Evolutionary conservation across 495 filamentous ascomycete genomes (phyloP), one percentile per base, ranked within the genome.

Genomic region (Staphylotrichum tortipilum): DNA sequence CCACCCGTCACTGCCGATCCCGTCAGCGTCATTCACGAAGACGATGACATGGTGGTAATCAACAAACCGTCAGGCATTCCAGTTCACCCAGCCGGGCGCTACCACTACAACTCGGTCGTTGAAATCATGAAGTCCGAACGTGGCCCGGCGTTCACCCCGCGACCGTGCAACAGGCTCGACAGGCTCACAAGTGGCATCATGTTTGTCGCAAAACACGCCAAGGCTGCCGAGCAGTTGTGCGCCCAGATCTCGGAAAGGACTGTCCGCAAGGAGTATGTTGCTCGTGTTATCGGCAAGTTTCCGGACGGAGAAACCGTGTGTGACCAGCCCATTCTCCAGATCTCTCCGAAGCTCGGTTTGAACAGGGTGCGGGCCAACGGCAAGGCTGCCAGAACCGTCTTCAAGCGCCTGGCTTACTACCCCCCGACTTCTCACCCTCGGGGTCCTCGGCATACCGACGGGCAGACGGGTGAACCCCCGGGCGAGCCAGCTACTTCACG

Each of bases 31-130:
- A 79, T 97, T 31, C 84, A 94, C 63, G 92, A 98, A 67, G 87
- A 94, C 57, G 80, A 94, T 14, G 82, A 87, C 50, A 80, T 97
- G 68, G 82, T 97, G 26, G 89, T 95, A 44, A 94, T 98, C 61
- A 89, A 95, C 69, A 98, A 98, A 68, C 92, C 92, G 1, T 83
- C 92, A 18, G 92, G 92, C 10, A 78, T 98, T 17, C 92, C 92
- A 0, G 92, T 98, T 0, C 92, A 98, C 66, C 83, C 92, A 14
- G 90, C 92, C 10, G 92, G 92, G 11, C 82, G 92, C 18, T 98
- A 98, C 68, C 86, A 90, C 66, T 94, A 84, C 73, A 97, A 98
- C 66, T 86, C 86, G 2, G 75, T 98, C 34, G 75, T 95, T 18
- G 91, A 98, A 71, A 95, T 98, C 54, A 82, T 98, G 77, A 84